phyloP scores from a whole-genome alignment of 106 monocot species.

The Alisma plantagoaquatica region DNA sequence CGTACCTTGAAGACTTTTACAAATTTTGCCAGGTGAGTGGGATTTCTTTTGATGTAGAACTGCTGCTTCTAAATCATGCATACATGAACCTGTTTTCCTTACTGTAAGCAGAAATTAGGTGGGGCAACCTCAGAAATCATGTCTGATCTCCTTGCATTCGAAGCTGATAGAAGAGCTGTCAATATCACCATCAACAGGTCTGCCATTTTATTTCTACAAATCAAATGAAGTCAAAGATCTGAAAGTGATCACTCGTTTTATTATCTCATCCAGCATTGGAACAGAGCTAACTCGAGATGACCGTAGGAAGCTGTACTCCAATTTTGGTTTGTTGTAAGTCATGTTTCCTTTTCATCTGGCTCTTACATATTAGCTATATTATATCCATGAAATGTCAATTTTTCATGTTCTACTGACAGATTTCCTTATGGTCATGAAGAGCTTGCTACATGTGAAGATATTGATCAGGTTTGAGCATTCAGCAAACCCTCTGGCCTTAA shows the following conservation, averaged over 20 bases:
- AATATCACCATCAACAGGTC: conserved; percentile 96
- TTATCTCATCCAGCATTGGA: conserved; percentile 71
- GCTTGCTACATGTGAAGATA: conserved; percentile 80
- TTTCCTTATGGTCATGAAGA: conserved; percentile 98
- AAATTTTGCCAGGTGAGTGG: conserved; percentile 71
- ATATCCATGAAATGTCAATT: not conserved
- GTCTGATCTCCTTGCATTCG: conserved; percentile 95
- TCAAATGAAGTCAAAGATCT: not conserved
- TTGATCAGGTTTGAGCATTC: conserved; percentile 99
- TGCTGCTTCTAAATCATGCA: too few species aligned
- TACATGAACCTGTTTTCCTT: not conserved
- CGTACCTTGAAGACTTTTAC: conserved; percentile 97
- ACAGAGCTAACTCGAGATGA: conserved; percentile 98
- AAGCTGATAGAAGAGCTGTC: conserved; percentile 98
- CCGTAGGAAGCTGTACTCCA: conserved; percentile 87
- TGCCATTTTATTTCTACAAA: not conserved
- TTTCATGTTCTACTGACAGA: conserved; percentile 18
- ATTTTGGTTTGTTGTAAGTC: conserved; percentile 84
- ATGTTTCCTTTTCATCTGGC: conserved; percentile 1
- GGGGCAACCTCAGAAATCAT: conserved; percentile 98
- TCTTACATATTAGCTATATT: not conserved
- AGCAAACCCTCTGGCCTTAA: too few species aligned
- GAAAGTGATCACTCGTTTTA: too few species aligned
- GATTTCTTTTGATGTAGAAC: not conserved
- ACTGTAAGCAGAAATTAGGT: conserved; percentile 63